These are phyloP conservation scores for Rhizopus microsporus DNA, from an alignment of 371 early-diverging fungal genomes.

Conservation along the genomic window DNA sequence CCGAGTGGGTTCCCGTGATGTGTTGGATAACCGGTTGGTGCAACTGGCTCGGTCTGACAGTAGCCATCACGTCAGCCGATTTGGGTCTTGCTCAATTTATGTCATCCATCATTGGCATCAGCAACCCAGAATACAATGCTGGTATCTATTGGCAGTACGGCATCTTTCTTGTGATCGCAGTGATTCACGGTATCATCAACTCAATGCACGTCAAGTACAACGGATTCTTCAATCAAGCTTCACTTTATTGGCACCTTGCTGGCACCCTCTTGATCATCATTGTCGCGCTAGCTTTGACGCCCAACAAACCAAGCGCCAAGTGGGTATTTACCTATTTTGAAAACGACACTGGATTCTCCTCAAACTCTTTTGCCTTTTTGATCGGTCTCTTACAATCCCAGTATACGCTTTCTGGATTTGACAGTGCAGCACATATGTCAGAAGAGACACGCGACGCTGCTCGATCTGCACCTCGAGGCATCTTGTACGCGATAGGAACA, in stretches of 20 bases:
- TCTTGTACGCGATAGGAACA: conserved; percentile 53
- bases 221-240: conserved; percentile 54
- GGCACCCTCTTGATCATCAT: conserved; percentile 60
- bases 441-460: conserved; percentile 70
- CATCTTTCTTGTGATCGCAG: conserved; percentile 46
- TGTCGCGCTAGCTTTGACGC: conserved; percentile 52
- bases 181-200: conserved; percentile 60
- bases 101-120: conserved; percentile 46
- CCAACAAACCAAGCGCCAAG: conserved; percentile 41
- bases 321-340: conserved; percentile 48
- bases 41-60: conserved; percentile 59
- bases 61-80: conserved; percentile 57
- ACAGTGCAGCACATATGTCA: conserved; percentile 72
- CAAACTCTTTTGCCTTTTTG: conserved; percentile 35
- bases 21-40: conserved; percentile 61
- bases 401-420: conserved; percentile 65
- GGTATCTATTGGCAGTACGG: conserved; percentile 45
- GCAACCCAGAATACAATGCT: conserved; percentile 31
- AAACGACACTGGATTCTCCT: conserved; percentile 42
- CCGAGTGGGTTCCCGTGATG: conserved; percentile 57
- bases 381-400: conserved; percentile 47
- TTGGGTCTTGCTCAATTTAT: conserved; percentile 54
- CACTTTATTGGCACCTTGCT: conserved; percentile 60
- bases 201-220: conserved; percentile 54
- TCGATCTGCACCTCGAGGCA: conserved; percentile 61